These are phyloP conservation scores for Phyllosticta citrichinensis DNA, from an alignment of 2,329 filamentous ascomycete species.

Conservation along the genomic window DNA sequence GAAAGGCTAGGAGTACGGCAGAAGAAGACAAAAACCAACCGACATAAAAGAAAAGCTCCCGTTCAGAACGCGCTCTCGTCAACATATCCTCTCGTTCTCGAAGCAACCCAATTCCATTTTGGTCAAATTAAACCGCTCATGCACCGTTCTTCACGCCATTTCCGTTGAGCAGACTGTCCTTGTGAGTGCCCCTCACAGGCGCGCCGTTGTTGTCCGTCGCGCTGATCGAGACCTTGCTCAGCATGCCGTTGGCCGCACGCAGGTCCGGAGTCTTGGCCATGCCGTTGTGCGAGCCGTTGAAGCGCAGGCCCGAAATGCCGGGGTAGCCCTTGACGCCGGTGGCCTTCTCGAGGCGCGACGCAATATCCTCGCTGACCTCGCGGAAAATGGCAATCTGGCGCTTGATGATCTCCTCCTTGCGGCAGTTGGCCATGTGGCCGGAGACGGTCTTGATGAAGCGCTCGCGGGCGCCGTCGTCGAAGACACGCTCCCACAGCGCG, in stretches of 20 bases:
- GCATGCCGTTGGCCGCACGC: constrained; percentile 43
- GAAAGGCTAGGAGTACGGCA: no score
- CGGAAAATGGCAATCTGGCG: constrained; percentile 56
- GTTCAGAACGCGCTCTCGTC: no score
- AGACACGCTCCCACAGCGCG: constrained; percentile 51
- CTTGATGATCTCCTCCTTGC: constrained; percentile 51
- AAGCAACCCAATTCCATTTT: not conserved
- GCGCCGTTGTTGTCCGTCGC: constrained; percentile 38
- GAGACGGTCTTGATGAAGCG: constrained; percentile 51
- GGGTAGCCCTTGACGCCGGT: constrained; percentile 52
- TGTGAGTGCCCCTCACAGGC: constrained; percentile 35
- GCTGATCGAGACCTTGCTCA: constrained; percentile 22
- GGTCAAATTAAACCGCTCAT: not conserved
- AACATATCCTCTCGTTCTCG: no score
- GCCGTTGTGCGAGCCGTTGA: constrained; percentile 53
- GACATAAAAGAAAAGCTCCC: no score
- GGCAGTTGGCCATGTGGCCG: constrained; percentile 51
- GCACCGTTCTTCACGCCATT: not conserved
- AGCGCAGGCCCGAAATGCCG: constrained; percentile 44
- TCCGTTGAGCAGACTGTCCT: constrained; percentile 8
- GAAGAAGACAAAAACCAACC: no score
- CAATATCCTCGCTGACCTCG: constrained; percentile 51
- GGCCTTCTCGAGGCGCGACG: constrained; percentile 49
- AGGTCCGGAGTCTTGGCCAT: constrained; percentile 42
- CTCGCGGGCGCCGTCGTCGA: constrained; percentile 47